Evolutionary conservation across 176 grass and related monocot species (phyloP), one percentile per base, ranked within the genome.

Genomic region (Areca catechu): DNA sequence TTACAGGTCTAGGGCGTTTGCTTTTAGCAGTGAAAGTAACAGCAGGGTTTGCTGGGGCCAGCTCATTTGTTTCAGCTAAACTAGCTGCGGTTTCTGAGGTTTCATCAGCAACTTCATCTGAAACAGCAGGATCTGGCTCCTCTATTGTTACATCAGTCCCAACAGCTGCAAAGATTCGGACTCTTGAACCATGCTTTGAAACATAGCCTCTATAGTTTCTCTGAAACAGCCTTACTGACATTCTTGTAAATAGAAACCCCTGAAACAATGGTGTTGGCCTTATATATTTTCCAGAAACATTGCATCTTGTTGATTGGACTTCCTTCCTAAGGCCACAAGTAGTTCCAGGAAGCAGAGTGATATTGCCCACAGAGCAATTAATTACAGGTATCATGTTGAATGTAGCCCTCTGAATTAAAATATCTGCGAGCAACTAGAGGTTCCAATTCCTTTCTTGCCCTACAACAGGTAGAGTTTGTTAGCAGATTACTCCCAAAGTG

Each of bases 341-440:
- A 20, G 73, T 70, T 52, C 86, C 54, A 80, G 82, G 78, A 71
- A 92, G 74, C 29, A 89, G 70, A 74, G 81, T 88, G 70, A 92
- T 64, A 75, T 67, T 85, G 56, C 84, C 84, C 10, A 77, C 68
- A 22, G 93, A 88, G 59, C 79, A 92, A 61, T 98, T 66, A 67
- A 88, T 71, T 56, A 83, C 69, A 15, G 84, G 87, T 3, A 67
- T 83, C 93, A 98, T 98, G 47, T 48, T 92, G 68, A 82, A 75
- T 79, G 57, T 22, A 51, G 23, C 23, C 20, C 19, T 28, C 48
- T 29, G 49, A 16, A 19, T 52, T 23, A 27, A n/a, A 17, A 66
- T 47, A 16, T 53, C 22, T 29, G 18, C 15, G 15, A 24, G 34
- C 34, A 43, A 43, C 34, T 43, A 43, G 9, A 2, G 9, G 34